These are phyloP conservation scores for Coleophoma crateriformis DNA, from an alignment of 2,329 filamentous ascomycete genomes.

Conservation along the genomic window DNA sequence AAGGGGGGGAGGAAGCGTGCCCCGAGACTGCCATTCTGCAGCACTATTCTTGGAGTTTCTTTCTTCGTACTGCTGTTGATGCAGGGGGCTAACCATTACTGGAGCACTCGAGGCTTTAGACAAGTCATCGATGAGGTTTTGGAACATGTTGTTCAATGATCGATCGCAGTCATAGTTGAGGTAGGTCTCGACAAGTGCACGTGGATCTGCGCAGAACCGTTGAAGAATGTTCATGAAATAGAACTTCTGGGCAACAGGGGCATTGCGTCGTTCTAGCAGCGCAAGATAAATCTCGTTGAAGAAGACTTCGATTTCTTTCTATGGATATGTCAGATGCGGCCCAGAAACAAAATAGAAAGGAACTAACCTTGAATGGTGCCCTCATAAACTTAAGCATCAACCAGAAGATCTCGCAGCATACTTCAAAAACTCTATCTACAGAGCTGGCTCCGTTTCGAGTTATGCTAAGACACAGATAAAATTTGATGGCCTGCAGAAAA, in stretches of 20 bases:
- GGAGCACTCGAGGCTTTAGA: conserved; percentile 80
- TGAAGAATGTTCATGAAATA: conserved; percentile 85
- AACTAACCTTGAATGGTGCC: conserved; percentile 78
- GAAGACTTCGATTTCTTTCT: conserved; percentile 98
- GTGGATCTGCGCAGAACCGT: conserved; percentile 77
- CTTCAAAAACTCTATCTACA: conserved; percentile 86
- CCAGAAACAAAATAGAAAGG: background rate
- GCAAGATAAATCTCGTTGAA: conserved; percentile 95
- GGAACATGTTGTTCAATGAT: conserved; percentile 94
- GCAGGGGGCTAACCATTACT: conserved; percentile 65
- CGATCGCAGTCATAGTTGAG: conserved; percentile 98
- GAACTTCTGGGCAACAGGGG: conserved; percentile 84
- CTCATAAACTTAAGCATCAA: conserved; percentile 92
- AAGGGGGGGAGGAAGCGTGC: conserved; percentile 80
- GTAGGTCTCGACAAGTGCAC: conserved; percentile 89
- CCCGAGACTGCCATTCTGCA: conserved; percentile 79
- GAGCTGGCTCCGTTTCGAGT: conserved; percentile 94
- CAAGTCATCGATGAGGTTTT: conserved; percentile 88
- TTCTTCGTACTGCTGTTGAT: conserved; percentile 86
- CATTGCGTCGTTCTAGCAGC: conserved; percentile 80
- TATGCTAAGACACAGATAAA: conserved; percentile 91
- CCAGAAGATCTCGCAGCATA: conserved; percentile 97
- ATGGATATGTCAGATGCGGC: conserved; percentile 9
- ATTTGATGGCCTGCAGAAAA: conserved; percentile 92
- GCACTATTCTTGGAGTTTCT: conserved; percentile 49